Conservation (phyloP, 805 yeast genomes). For the Myxozyma melibiosi region DNA sequence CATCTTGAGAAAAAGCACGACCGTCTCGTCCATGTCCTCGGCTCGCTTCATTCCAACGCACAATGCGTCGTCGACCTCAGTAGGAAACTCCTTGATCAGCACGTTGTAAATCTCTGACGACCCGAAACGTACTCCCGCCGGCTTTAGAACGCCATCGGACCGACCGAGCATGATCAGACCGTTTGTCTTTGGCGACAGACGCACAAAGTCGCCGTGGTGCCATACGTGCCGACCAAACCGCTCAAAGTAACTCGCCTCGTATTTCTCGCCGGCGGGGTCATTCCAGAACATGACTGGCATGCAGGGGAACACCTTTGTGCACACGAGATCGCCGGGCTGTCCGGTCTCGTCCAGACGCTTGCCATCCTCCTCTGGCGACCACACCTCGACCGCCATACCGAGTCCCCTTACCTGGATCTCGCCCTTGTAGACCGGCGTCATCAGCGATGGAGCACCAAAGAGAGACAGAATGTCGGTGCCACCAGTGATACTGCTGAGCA, state of each 20-base stretch:
- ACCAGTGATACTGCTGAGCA: slow-evolving; percentile 35
- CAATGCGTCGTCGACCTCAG: slow-evolving; percentile 30
- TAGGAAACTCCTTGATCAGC: slow-evolving; percentile 28
- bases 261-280: slow-evolving; percentile 27
- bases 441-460: slow-evolving; percentile 34
- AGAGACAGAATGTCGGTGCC: slow-evolving; percentile 36
- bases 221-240: slow-evolving; percentile 28
- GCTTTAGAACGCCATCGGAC: slow-evolving; percentile 37
- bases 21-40: slow-evolving; percentile 32
- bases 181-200: slow-evolving; percentile 28
- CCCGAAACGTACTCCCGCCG: slow-evolving; percentile 36
- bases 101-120: slow-evolving; percentile 36
- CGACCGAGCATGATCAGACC: slow-evolving; percentile 35
- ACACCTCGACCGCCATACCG: slow-evolving; percentile 36
- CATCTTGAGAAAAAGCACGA: slow-evolving; percentile 32
- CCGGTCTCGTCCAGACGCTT: slow-evolving; percentile 14
- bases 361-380: slow-evolving; percentile 33
- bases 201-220: slow-evolving; percentile 37
- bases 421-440: slow-evolving; percentile 34
- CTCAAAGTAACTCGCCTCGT: slow-evolving; percentile 33
- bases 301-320: slow-evolving; percentile 33
- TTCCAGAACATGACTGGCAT: slow-evolving; percentile 37
- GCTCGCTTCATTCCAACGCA: slow-evolving; percentile 35
- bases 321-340: slow-evolving; percentile 35
- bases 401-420: slow-evolving; percentile 35